Evolutionary conservation across 108 stramenopile genomes (phyloP).

Genomic region (Stephanodiscus triporus): DNA sequence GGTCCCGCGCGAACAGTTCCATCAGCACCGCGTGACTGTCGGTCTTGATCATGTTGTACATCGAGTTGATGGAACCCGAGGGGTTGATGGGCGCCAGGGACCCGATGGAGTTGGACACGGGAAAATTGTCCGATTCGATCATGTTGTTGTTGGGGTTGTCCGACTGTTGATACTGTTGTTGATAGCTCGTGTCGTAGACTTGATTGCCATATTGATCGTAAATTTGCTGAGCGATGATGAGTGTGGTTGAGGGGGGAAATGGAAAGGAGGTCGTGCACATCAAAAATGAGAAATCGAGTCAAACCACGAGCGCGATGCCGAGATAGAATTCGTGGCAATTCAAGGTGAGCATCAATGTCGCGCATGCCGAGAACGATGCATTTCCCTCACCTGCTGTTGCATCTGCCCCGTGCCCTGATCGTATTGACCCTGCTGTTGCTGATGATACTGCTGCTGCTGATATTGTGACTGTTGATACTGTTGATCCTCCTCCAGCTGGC

Average conservation of each 20-base stretch:
- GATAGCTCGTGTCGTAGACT: conserved; percentile 36
- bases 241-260: background rate
- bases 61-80: conserved; percentile 27
- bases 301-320: background rate
- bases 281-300: background rate
- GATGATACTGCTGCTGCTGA: conserved; percentile 40
- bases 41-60: conserved; percentile 76
- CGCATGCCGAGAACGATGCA: background rate
- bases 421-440: conserved; percentile 39
- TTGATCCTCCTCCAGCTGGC: conserved; percentile 23
- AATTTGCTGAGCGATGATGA: background rate
- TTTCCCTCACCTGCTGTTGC: conserved; percentile 33
- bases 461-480: conserved; percentile 49
- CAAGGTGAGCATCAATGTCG: background rate
- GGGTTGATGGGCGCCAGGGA: conserved; percentile 43
- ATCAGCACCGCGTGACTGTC: conserved; percentile 92
- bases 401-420: conserved; percentile 12
- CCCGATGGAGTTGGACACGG: conserved; percentile 54
- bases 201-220: conserved; percentile 60
- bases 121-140: conserved; percentile 20
- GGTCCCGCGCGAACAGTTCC: conserved; percentile 92
- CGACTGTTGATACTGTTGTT: conserved; percentile 54
- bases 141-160: conserved; percentile 23
- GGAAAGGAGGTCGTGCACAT: background rate
- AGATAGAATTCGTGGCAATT: background rate